A percentile compares a stretch with the other conserved stretches of the same genome.
Conservation (phyloP, 495 filamentous ascomycete genomes). For the Aspergillus panamensis region DNA sequence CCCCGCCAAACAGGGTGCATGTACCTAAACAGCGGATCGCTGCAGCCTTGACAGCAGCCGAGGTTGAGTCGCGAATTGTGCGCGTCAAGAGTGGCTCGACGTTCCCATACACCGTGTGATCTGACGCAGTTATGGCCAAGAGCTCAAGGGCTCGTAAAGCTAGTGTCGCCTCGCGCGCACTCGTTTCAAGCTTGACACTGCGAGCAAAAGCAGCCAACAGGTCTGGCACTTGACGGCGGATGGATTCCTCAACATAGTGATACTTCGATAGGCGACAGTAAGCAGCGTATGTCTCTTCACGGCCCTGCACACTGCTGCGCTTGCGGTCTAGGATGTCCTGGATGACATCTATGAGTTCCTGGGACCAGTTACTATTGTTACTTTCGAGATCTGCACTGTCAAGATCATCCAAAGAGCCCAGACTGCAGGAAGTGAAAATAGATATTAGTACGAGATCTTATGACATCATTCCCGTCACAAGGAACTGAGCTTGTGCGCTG, state of each 20-base stretch:
- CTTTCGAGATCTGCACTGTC: constrained; percentile 50
- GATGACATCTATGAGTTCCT: constrained; percentile 67
- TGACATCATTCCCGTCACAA: constrained; percentile 16
- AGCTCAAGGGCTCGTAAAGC: constrained; percentile 74
- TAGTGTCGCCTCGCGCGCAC: constrained; percentile 66
- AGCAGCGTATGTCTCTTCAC: constrained; percentile 65
- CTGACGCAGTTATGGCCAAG: constrained; percentile 68
- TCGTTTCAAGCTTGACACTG: constrained; percentile 67
- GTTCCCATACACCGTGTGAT: constrained; percentile 65
- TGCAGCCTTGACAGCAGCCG: constrained; percentile 60
- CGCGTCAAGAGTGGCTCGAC: constrained; percentile 62
- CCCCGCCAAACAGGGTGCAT: constrained; percentile 75
- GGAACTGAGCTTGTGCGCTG: constrained; percentile 12
- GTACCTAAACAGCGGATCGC: constrained; percentile 73
- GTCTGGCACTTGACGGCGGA: constrained; percentile 57
- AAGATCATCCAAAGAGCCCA: constrained; percentile 57
- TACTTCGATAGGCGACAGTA: constrained; percentile 72
- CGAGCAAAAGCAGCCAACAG: constrained; percentile 68
- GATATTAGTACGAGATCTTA: constrained; percentile 5
- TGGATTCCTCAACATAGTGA: constrained; percentile 67
- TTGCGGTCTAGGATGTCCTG: constrained; percentile 84
- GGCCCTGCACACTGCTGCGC: constrained; percentile 72
- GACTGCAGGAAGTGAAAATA: constrained; percentile 25
- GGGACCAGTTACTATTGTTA: constrained; percentile 56
- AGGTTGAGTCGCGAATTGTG: constrained; percentile 66